Conservation (phyloP, 106 monocot species). For the Gastrodia elata region DNA sequence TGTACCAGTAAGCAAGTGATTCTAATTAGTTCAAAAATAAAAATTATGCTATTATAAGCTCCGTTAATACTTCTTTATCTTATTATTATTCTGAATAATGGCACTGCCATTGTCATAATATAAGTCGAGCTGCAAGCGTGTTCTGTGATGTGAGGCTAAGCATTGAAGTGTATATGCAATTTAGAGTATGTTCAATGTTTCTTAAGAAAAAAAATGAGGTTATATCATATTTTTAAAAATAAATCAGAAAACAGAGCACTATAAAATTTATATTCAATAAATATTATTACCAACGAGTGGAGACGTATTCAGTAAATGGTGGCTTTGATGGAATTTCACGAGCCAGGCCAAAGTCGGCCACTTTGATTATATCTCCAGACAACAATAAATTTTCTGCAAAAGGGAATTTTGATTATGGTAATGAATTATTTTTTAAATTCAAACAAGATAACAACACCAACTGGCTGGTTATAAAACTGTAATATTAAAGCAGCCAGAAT, state of each 20-base stretch:
- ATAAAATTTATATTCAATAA: background rate
- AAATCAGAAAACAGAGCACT: background rate
- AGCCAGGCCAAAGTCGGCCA: constrained; percentile 99
- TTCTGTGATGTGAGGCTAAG: background rate
- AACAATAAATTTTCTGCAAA: constrained; percentile 77
- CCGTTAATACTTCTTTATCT: background rate
- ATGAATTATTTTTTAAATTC: background rate
- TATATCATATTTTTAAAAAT: constrained; percentile 4
- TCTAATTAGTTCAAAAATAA: background rate
- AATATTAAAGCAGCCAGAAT: background rate
- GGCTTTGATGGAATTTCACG: constrained; percentile 82
- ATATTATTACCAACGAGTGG: constrained; percentile 75
- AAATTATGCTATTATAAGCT: background rate
- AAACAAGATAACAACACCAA: background rate
- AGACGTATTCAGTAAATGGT: constrained; percentile 98
- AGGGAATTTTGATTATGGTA: background rate
- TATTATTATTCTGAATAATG: background rate
- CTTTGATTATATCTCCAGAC: constrained; percentile 72
- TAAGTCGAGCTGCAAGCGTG: background rate
- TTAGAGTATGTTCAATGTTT: background rate
- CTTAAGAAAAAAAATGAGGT: background rate
- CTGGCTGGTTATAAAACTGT: background rate
- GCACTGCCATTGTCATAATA: background rate
- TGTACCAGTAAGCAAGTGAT: constrained; percentile 11
- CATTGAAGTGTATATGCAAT: background rate